Evolutionary conservation across 2,329 filamentous ascomycete genomes (phyloP).

Genomic region (Metarhizium album): DNA sequence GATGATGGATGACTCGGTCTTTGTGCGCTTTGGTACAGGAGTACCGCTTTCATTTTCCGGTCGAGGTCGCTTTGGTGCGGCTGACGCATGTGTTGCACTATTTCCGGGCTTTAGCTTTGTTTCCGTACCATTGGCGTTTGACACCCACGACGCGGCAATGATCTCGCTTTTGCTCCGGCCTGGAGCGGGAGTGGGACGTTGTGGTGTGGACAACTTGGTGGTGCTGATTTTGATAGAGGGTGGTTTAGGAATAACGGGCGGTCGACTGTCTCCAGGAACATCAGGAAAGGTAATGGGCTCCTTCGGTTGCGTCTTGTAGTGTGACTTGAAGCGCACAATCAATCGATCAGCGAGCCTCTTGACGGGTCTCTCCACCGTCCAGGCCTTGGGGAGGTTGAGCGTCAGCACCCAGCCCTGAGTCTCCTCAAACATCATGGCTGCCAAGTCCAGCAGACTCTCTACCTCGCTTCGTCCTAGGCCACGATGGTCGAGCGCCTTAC

Average conservation of each 20-base stretch:
- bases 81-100: conserved; percentile 11
- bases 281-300: conserved; percentile 13
- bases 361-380: conserved; percentile 26
- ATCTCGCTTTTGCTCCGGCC: neutral
- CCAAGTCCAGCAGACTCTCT: conserved; percentile 31
- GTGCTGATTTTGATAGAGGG: conserved; percentile 30
- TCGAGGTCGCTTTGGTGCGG: conserved; percentile 24
- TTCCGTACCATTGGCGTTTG: conserved; percentile 5
- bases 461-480: conserved; percentile 30
- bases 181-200: conserved; percentile 7
- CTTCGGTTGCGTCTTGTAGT: conserved; percentile 26
- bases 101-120: conserved; percentile 10
- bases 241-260: conserved; percentile 17
- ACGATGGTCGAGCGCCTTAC: conserved; percentile 30
- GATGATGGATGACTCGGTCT: conserved; percentile 14
- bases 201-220: conserved; percentile 18
- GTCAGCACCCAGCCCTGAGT: conserved; percentile 31
- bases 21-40: conserved; percentile 28
- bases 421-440: conserved; percentile 36
- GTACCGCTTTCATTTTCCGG: conserved; percentile 24
- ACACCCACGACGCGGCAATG: conserved; percentile 5
- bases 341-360: conserved; percentile 26
- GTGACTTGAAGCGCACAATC: conserved; percentile 27
- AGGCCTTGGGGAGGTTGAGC: conserved; percentile 29
- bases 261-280: conserved; percentile 18